phyloP scores from a whole-genome alignment of 345 rosid species.

The Salix dunnii region DNA sequence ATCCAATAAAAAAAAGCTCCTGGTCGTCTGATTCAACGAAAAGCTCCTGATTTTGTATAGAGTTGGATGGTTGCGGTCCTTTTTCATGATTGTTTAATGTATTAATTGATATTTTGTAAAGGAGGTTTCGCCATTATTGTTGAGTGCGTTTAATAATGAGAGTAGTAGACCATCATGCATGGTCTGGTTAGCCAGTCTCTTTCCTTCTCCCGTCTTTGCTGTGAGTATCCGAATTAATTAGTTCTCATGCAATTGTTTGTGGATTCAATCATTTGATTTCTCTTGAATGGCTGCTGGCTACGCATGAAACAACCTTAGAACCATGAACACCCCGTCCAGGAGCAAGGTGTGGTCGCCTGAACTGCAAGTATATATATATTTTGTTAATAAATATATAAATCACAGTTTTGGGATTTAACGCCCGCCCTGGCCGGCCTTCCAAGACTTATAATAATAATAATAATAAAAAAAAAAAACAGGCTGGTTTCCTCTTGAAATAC shows the following conservation, averaged over 20 bases:
- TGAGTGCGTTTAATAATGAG: neutral
- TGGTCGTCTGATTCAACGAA: constrained; percentile 3
- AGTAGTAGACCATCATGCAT: neutral
- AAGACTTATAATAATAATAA: too few species aligned
- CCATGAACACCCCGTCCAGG: too few species aligned
- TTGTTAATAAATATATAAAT: too few species aligned
- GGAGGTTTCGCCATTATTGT: neutral
- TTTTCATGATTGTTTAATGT: neutral
- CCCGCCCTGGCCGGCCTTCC: too few species aligned
- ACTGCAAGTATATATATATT: too few species aligned
- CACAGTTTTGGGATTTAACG: too few species aligned
- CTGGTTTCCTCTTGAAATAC: neutral
- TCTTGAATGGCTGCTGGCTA: neutral
- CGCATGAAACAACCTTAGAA: neutral
- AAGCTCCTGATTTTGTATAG: neutral
- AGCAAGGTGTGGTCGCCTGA: too few species aligned
- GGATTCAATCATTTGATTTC: neutral
- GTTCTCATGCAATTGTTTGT: neutral
- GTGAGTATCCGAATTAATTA: too few species aligned
- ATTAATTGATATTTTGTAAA: constrained; percentile 1
- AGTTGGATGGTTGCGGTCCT: neutral
- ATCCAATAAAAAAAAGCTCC: neutral
- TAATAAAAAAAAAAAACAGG: too few species aligned
- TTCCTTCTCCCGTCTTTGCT: neutral
- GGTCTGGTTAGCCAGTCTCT: neutral